Percentiles rank a stretch among this genome's conserved stretches.
phyloP scores from a whole-genome alignment of 2,329 filamentous ascomycete genomes.

The Leptographium lundbergii region DNA sequence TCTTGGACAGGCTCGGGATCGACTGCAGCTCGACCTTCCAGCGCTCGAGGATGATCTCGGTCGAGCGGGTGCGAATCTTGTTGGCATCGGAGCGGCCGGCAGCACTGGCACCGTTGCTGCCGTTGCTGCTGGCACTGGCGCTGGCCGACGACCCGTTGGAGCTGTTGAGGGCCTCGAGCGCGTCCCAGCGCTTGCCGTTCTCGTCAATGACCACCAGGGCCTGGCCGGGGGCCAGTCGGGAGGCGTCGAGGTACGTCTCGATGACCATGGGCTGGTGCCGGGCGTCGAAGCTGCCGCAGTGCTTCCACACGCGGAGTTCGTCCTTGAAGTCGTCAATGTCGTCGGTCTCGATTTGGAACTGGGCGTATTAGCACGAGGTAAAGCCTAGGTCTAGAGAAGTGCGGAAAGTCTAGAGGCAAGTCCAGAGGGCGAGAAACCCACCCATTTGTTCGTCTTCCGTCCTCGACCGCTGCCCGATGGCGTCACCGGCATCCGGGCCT shows the following conservation, averaged over 20 bases:
- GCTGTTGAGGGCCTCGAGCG: conserved; percentile 65
- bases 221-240: conserved; percentile 68
- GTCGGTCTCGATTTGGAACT: conserved; percentile 94
- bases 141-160: conserved; percentile 41
- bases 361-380: conserved; percentile 4
- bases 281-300: conserved; percentile 62
- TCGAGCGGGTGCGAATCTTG: conserved; percentile 17
- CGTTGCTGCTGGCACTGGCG: conserved; percentile 19
- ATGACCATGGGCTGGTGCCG: conserved; percentile 75
- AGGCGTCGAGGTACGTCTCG: conserved; percentile 78
- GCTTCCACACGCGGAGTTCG: conserved; percentile 71
- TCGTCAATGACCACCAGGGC: conserved; percentile 82
- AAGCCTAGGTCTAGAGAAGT: no score
- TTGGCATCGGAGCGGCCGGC: conserved; percentile 13
- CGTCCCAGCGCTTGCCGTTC: conserved; percentile 84
- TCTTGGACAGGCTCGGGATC: conserved; percentile 19
- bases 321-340: conserved; percentile 82
- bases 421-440: no score
- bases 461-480: conserved; percentile 37
- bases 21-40: conserved; percentile 79
- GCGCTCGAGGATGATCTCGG: conserved; percentile 76
- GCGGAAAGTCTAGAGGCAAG: no score
- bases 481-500: conserved; percentile 63
- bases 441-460: conserved; percentile 74
- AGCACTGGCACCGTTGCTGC: conserved; percentile 4